These are phyloP conservation scores for Balansia obtecta DNA, from an alignment of 2,329 filamentous ascomycete genomes.

Conservation along the genomic window DNA sequence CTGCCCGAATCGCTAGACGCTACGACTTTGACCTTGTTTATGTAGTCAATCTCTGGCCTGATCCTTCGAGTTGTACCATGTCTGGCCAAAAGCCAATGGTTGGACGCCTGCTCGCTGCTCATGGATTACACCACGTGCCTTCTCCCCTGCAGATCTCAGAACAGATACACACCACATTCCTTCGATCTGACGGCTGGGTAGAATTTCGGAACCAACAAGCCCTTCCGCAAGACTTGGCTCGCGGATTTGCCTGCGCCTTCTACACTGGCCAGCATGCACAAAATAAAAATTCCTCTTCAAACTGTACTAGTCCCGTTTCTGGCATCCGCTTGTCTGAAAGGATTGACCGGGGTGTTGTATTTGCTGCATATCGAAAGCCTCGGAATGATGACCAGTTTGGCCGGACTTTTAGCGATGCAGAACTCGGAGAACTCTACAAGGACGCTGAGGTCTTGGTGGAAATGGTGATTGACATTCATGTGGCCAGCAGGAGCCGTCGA, in stretches of 20 bases:
- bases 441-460: constrained; percentile 42
- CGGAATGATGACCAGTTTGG: constrained; percentile 22
- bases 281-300: constrained; percentile 13
- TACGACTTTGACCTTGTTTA: constrained; percentile 48
- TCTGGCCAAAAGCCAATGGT: constrained; percentile 20
- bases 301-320: constrained; percentile 14
- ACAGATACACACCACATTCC: constrained; percentile 35
- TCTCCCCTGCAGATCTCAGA: constrained; percentile 40
- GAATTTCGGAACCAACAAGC: constrained; percentile 35
- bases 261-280: constrained; percentile 28
- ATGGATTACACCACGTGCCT: constrained; percentile 37
- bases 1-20: constrained; percentile 40
- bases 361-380: constrained; percentile 41
- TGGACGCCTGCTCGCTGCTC: constrained; percentile 41
- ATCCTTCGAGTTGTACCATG: constrained; percentile 9
- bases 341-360: constrained; percentile 40
- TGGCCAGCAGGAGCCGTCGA: constrained; percentile 23
- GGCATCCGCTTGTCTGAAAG: constrained; percentile 12
- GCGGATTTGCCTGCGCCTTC: constrained; percentile 42
- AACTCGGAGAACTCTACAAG: constrained; percentile 32
- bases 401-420: constrained; percentile 22
- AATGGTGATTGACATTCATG: constrained; percentile 38
- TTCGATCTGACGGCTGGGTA: constrained; percentile 38
- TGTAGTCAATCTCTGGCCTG: constrained; percentile 45
- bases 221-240: constrained; percentile 31